These are phyloP conservation scores for Lignosus rhinocerotis DNA, from an alignment of 1,284 basidiomycete species.

Conservation along the genomic window DNA sequence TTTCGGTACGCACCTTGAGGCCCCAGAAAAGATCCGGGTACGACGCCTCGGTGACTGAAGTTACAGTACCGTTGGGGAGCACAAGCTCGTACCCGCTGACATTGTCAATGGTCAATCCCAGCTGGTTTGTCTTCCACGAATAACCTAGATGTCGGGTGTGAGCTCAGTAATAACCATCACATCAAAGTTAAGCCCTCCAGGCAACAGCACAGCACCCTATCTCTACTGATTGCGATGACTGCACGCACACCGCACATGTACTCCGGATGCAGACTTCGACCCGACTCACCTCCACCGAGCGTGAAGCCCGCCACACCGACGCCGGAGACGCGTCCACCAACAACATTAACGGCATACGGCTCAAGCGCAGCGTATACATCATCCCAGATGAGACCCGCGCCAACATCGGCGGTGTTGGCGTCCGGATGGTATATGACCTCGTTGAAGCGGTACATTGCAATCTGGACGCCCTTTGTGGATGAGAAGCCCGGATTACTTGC, in stretches of 20 bases:
- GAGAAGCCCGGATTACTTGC: constrained; percentile 48
- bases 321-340: constrained; percentile 46
- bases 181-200: not conserved
- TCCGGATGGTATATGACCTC: constrained; percentile 37
- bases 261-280: not conserved
- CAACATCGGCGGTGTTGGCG: constrained; percentile 40
- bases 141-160: constrained; percentile 34
- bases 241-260: no score
- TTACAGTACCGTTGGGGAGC: constrained; percentile 40
- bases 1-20: constrained; percentile 36
- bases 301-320: constrained; percentile 47
- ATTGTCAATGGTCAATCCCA: constrained; percentile 46
- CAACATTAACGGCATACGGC: constrained; percentile 41
- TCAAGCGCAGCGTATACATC: constrained; percentile 46
- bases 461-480: constrained; percentile 53
- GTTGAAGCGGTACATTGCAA: constrained; percentile 47
- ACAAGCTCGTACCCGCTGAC: constrained; percentile 41
- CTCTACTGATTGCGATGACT: no score
- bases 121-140: constrained; percentile 43
- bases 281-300: constrained; percentile 44
- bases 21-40: constrained; percentile 41
- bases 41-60: constrained; percentile 26
- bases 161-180: not conserved
- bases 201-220: not conserved
- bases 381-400: constrained; percentile 51